Evolutionary conservation across 108 stramenopile species (phyloP), one percentile per base, ranked within the genome.

Genomic region (Pseudonitzschia multiseries): DNA sequence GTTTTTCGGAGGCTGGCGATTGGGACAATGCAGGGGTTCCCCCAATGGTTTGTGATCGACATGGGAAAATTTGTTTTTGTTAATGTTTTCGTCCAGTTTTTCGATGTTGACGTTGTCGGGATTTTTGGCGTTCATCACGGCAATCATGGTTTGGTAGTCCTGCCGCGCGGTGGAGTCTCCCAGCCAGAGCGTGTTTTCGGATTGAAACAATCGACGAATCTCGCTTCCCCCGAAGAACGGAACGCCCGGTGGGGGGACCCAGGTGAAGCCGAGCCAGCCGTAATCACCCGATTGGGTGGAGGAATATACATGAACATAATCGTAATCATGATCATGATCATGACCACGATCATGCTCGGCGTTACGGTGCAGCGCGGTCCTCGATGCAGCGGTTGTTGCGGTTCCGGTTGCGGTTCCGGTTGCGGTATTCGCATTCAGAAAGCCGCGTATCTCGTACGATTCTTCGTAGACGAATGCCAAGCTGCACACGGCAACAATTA

Each of bases 141-240:
- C 18, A 32, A 36, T 50, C 46, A 50, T 26, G 42, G 66, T 68
- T 50, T 48, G 44, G 28, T 68, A 68, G 24, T 68, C 66, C 42
- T 68, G 66, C 13, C 66, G 42, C 3, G 46, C 66, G 22, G 66
- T 68, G 14, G 66, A 68, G 50, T 68, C 66, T 43, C 66, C 66
- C 6, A 68, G 3, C 66, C 66, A 68, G 20, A 68, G 20, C 21
- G 46, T 48, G 66, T 68, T 68, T 48, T 48, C 66, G 13, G 42
- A 22, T 24, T 0, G 14, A 14, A 50, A 50, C 2, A 50, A 2
- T 1, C 42, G 66, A 13, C 27, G 66, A 1, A 50, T 68, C 8
- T 68, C 66, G n/a, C 42, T 33, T 9, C 21, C 21, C 6, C 32
- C 4, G 33, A 6, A 32, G 21, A 20, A 63, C n/a, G 62, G 31